A percentile compares a stretch with the other conserved stretches of the same genome.
These are phyloP conservation scores for Didymella sp. DNA, from an alignment of 2,329 filamentous ascomycete species.

Conservation along the genomic window DNA sequence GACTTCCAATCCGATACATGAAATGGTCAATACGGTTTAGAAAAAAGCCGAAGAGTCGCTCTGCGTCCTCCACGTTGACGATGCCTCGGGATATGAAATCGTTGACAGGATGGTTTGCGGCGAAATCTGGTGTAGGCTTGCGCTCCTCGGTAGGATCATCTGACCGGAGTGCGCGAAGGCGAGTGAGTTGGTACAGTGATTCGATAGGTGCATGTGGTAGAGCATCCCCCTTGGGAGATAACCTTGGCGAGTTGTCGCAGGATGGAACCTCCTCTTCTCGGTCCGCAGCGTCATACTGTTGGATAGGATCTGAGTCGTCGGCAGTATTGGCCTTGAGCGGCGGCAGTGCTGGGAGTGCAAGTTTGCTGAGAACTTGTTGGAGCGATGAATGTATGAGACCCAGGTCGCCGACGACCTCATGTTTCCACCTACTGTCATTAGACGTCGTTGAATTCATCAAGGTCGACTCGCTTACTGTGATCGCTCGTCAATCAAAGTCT, in stretches of 20 bases:
- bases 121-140: conserved; percentile 10
- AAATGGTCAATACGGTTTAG: conserved; percentile 56
- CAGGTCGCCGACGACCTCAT: conserved; percentile 36
- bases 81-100: conserved; percentile 61
- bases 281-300: conserved; percentile 47
- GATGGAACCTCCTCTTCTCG: conserved; percentile 43
- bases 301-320: conserved; percentile 26
- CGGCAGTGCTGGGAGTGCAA: conserved; percentile 49
- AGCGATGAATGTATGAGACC: conserved; percentile 43
- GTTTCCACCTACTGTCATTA: conserved; percentile 33
- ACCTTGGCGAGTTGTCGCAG: conserved; percentile 41
- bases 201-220: conserved; percentile 52
- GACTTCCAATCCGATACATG: conserved; percentile 56
- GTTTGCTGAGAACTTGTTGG: conserved; percentile 52
- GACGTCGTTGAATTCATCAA: background rate
- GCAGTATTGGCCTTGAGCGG: conserved; percentile 40
- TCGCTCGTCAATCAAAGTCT: conserved; percentile 58
- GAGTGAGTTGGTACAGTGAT: conserved; percentile 59
- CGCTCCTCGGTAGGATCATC: conserved; percentile 52
- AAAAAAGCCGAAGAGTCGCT: conserved; percentile 53
- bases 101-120: conserved; percentile 26
- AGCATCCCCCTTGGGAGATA: conserved; percentile 37
- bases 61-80: conserved; percentile 53
- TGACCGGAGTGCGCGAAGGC: conserved; percentile 45
- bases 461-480: conserved; percentile 35